A percentile compares a stretch with the other conserved stretches of the same genome.
Conservation (phyloP, 1,139 yeast species). For the Petasospora fabianii region DNA sequence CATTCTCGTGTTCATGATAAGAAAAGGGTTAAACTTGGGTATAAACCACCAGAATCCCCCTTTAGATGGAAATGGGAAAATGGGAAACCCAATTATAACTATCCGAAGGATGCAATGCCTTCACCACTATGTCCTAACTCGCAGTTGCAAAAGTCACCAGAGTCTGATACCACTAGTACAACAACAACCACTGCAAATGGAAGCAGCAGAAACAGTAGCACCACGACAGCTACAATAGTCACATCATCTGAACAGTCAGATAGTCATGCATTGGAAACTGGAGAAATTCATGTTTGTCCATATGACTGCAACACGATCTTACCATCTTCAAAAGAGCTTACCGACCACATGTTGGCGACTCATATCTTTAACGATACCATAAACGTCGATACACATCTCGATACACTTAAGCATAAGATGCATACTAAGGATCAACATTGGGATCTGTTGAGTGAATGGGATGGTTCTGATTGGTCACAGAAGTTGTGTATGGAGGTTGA, state of each 20-base stretch:
- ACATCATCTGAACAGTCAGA: neutral
- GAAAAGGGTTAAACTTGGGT: slow-evolving; percentile 18
- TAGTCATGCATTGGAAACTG: neutral
- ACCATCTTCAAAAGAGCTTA: neutral
- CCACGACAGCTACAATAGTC: neutral
- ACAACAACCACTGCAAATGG: too few relatives aligned
- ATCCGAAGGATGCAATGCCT: neutral
- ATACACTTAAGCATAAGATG: slow-evolving; percentile 4
- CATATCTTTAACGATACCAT: slow-evolving; percentile 12
- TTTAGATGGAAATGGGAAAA: neutral
- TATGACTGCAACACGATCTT: slow-evolving; percentile 8
- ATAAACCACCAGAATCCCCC: neutral
- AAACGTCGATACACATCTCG: slow-evolving; percentile 5
- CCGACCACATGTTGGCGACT: slow-evolving; percentile 11
- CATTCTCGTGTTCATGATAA: slow-evolving; percentile 59
- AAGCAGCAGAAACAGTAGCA: neutral
- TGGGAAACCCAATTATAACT: neutral
- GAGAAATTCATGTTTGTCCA: slow-evolving; percentile 7
- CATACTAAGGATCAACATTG: neutral
- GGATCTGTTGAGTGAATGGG: slow-evolving; percentile 5
- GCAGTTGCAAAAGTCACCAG: too few relatives aligned
- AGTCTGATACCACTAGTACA: too few relatives aligned
- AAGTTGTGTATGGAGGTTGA: slow-evolving; percentile 9
- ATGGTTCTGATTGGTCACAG: slow-evolving; percentile 11
- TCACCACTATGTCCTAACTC: neutral